Evolutionary conservation across 306 rosid genomes (phyloP).

Genomic region (Cicer judaicum): DNA sequence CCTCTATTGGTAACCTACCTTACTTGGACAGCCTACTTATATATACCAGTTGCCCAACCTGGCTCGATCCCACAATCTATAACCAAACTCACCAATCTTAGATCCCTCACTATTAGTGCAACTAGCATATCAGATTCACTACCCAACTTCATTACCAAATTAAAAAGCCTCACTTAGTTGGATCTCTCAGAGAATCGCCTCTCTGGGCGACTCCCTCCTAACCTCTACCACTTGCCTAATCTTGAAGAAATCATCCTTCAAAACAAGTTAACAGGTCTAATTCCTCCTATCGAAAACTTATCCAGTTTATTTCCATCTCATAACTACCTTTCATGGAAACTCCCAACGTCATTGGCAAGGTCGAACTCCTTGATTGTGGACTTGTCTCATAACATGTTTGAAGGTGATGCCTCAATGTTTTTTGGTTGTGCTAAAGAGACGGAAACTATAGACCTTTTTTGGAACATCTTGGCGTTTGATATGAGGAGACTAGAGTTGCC

Average conservation of each 20-base stretch:
- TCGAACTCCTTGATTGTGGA: slow-evolving; percentile 28
- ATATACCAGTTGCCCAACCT: slow-evolving; percentile 45
- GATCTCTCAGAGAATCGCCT: slow-evolving; percentile 26
- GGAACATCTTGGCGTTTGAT: slow-evolving; percentile 54
- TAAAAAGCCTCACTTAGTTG: neutral
- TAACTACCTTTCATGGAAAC: neutral
- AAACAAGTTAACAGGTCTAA: slow-evolving; percentile 49
- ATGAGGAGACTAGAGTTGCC: slow-evolving; percentile 47
- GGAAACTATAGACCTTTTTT: slow-evolving; percentile 42
- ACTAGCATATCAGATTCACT: neutral
- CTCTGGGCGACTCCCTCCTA: slow-evolving; percentile 19
- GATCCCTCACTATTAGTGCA: neutral
- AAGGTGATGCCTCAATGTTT: slow-evolving; percentile 58
- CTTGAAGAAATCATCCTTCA: slow-evolving; percentile 38
- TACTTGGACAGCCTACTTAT: slow-evolving; percentile 46
- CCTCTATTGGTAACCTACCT: slow-evolving; percentile 60
- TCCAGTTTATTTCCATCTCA: neutral
- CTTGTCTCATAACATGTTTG: slow-evolving; percentile 55
- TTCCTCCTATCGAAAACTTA: slow-evolving; percentile 38
- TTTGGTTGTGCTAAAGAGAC: slow-evolving; percentile 49
- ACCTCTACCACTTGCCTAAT: slow-evolving; percentile 33
- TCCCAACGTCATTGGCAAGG: slow-evolving; percentile 22
- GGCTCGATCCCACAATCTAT: slow-evolving; percentile 13
- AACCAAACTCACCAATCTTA: neutral
- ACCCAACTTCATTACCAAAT: neutral